Evolutionary conservation across 169 alveolate species (phyloP).

Genomic region (Eimeria sp.): DNA sequence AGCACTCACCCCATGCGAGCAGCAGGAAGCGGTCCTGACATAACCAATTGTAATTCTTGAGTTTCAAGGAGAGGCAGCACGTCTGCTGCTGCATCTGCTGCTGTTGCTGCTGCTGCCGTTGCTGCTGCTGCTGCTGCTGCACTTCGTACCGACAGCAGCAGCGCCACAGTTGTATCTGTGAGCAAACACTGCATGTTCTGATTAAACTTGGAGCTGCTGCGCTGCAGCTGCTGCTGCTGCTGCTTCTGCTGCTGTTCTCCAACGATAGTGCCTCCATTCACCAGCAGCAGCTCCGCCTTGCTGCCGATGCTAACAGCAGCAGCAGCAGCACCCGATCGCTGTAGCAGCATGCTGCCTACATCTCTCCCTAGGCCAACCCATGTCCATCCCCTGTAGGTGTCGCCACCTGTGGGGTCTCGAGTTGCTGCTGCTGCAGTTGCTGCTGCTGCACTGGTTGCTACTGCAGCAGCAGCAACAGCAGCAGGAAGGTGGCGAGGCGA

Average conservation of each 20-base stretch:
- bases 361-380: neutral
- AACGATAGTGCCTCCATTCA: constrained; percentile 30
- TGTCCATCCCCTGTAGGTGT: neutral
- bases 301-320: constrained; percentile 24
- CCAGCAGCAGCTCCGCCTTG: constrained; percentile 40
- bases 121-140: too few relatives aligned
- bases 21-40: constrained; percentile 15
- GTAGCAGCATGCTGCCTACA: neutral
- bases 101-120: neutral
- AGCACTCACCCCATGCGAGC: constrained; percentile 5
- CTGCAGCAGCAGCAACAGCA: neutral
- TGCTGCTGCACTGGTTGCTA: too few relatives aligned
- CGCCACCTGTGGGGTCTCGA: neutral
- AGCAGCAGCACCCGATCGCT: constrained; percentile 47
- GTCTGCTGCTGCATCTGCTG: neutral
- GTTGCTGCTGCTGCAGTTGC: neutral
- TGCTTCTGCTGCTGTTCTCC: neutral
- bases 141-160: constrained; percentile 11
- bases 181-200: neutral
- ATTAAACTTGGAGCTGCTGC: neutral
- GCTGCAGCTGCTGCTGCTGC: constrained; percentile 60
- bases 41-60: neutral
- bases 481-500: neutral
- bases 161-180: constrained; percentile 23
- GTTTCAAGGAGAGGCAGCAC: constrained; percentile 11